Evolutionary conservation across 2,329 filamentous ascomycete species (phyloP).

Genomic region (Fonsecaea monophora): DNA sequence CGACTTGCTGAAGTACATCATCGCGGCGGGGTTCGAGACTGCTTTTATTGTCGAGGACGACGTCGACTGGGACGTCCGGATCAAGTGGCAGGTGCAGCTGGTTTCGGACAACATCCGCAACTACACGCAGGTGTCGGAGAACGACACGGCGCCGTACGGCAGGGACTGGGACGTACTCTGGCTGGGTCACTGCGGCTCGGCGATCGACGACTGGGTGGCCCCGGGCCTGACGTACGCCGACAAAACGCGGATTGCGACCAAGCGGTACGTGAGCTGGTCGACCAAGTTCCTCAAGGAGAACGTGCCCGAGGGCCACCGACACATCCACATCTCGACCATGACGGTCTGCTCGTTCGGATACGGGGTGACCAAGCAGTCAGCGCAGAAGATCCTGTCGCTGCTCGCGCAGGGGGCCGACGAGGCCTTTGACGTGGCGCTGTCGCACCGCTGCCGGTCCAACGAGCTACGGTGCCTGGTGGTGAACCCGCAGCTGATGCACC

Average conservation of each 20-base stretch:
- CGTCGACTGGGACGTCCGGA: conserved; percentile 54
- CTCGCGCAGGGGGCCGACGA: conserved; percentile 33
- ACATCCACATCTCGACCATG: conserved; percentile 22
- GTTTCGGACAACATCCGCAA: conserved; percentile 22
- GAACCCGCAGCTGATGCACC: conserved; percentile 48
- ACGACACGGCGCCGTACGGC: conserved; percentile 49
- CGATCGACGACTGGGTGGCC: not conserved
- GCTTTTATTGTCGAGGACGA: conserved; percentile 56
- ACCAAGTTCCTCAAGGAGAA: not conserved
- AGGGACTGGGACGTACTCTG: conserved; percentile 61
- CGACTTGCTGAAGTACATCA: conserved; percentile 43
- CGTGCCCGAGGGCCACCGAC: conserved; percentile 15
- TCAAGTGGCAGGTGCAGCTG: conserved; percentile 35
- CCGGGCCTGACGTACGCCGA: conserved; percentile 17
- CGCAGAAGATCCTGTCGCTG: conserved; percentile 43
- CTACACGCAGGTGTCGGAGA: conserved; percentile 5
- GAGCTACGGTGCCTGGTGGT: conserved; percentile 48
- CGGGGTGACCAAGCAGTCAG: conserved; percentile 49
- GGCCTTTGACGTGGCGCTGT: conserved; percentile 48
- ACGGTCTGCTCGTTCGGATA: conserved; percentile 48
- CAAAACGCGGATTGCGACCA: not conserved
- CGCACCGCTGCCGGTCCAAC: conserved; percentile 43
- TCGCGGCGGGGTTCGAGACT: conserved; percentile 47
- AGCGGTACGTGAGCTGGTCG: conserved; percentile 7
- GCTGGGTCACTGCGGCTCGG: conserved; percentile 56